Conservation (phyloP, 1,284 basidiomycete genomes). For the Cystobasidiaceae sp. region DNA sequence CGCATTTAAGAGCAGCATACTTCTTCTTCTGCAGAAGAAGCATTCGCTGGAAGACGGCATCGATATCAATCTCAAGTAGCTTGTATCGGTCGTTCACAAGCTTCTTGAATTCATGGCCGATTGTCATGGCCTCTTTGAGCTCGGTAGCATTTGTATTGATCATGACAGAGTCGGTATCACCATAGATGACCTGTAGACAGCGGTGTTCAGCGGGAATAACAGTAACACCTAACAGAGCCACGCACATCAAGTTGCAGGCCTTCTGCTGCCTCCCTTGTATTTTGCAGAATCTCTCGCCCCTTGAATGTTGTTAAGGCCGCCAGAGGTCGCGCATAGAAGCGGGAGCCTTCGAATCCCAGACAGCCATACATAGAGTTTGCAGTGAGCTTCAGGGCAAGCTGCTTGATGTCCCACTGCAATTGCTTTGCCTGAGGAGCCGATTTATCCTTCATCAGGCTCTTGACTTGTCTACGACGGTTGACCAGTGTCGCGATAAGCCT, state of each 20-base stretch:
- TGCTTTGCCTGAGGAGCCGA: constrained; percentile 67
- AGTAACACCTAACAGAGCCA: background rate
- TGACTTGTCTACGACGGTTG: constrained; percentile 80
- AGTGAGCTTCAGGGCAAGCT: constrained; percentile 93
- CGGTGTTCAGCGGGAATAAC: background rate
- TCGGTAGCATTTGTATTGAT: constrained; percentile 93
- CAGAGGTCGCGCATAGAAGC: constrained; percentile 94
- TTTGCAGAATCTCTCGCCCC: constrained; percentile 92
- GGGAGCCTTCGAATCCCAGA: constrained; percentile 92
- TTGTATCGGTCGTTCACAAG: constrained; percentile 93
- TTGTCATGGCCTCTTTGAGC: constrained; percentile 79
- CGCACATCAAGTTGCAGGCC: constrained; percentile 78
- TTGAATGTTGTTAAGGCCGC: constrained; percentile 97
- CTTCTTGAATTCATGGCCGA: constrained; percentile 88
- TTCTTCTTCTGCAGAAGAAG: constrained; percentile 98
- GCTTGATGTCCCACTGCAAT: constrained; percentile 93
- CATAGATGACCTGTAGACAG: constrained; percentile 80
- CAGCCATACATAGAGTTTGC: constrained; percentile 99
- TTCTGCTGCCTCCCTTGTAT: constrained; percentile 89
- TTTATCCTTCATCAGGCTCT: constrained; percentile 90
- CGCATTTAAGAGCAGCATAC: constrained; percentile 93
- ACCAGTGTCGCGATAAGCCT: constrained; percentile 94
- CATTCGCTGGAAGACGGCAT: constrained; percentile 88
- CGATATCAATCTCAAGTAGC: constrained; percentile 93
- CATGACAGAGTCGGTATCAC: constrained; percentile 98